A percentile compares a stretch with the other conserved stretches of the same genome.
phyloP scores from a whole-genome alignment of 2,329 filamentous ascomycete genomes.

The Fusarium temperatum region DNA sequence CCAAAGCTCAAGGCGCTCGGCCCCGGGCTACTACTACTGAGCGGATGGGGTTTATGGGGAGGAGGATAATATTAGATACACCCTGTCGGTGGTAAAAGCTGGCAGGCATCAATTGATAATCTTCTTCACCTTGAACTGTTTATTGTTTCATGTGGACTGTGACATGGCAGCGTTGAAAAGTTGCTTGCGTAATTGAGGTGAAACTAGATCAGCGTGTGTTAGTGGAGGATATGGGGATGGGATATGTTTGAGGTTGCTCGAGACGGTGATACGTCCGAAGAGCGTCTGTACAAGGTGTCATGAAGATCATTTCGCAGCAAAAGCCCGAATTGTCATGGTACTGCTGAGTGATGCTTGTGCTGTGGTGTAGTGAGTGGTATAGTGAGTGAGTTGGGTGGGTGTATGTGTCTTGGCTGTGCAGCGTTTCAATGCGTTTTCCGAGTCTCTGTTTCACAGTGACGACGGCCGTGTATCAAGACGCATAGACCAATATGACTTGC shows the following conservation, averaged over 20 bases:
- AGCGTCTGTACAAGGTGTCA: conserved; percentile 16
- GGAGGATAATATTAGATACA: conserved; percentile 27
- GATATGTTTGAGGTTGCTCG: conserved; percentile 23
- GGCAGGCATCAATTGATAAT: conserved; percentile 35
- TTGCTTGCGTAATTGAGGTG: background rate
- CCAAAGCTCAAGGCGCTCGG: conserved; percentile 25
- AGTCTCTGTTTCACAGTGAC: conserved; percentile 29
- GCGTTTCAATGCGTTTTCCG: conserved; percentile 20
- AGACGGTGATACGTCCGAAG: conserved; percentile 18
- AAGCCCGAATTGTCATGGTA: conserved; percentile 26
- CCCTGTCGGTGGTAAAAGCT: conserved; percentile 35
- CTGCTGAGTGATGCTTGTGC: background rate
- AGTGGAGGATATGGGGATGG: background rate
- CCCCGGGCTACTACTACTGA: background rate
- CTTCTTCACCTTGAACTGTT: conserved; percentile 27
- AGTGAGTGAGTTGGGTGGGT: background rate
- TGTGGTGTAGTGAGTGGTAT: background rate
- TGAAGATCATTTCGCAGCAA: conserved; percentile 28
- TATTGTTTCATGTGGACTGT: background rate
- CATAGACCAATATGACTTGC: conserved; percentile 1
- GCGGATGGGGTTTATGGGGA: conserved; percentile 12
- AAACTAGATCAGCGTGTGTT: conserved; percentile 22
- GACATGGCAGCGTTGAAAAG: background rate
- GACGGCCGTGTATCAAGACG: background rate
- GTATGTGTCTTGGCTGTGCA: conserved; percentile 14